Evolutionary conservation across 176 grass and related monocot genomes (phyloP).

Genomic region (Bolboschoenus planiculmis): DNA sequence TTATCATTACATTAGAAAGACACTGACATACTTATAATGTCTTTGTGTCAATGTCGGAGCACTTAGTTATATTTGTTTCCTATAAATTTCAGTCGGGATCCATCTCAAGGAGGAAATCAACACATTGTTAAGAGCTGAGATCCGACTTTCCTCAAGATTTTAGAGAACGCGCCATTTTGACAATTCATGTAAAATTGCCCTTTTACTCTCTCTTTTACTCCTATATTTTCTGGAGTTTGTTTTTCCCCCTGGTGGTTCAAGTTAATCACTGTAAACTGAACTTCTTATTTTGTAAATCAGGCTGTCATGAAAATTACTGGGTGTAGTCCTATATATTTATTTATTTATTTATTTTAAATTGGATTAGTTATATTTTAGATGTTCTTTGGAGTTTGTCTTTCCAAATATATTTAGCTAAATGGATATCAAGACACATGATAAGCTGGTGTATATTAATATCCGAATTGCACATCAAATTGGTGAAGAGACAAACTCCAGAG

Average conservation of each 20-base stretch:
- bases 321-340: background rate
- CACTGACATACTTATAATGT: too few species aligned
- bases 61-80: background rate
- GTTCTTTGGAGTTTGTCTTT: too few species aligned
- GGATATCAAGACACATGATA: too few species aligned
- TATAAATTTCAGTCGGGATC: constrained; percentile 9
- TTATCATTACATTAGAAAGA: too few species aligned
- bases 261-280: constrained; percentile 7
- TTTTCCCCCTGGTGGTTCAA: background rate
- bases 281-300: constrained; percentile 59
- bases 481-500: too few species aligned
- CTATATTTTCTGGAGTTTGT: constrained; percentile 25
- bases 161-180: background rate
- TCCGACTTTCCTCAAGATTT: background rate
- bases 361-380: background rate
- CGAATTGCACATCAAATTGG: background rate
- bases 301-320: background rate
- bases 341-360: background rate
- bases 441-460: background rate
- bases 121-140: background rate
- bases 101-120: background rate
- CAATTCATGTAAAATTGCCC: background rate
- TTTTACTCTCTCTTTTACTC: background rate
- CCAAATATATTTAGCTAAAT: too few species aligned
- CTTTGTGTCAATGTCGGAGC: background rate